These are phyloP conservation scores for Agarophyton chilense DNA, from an alignment of 23 red algal species.

Conservation along the genomic window DNA sequence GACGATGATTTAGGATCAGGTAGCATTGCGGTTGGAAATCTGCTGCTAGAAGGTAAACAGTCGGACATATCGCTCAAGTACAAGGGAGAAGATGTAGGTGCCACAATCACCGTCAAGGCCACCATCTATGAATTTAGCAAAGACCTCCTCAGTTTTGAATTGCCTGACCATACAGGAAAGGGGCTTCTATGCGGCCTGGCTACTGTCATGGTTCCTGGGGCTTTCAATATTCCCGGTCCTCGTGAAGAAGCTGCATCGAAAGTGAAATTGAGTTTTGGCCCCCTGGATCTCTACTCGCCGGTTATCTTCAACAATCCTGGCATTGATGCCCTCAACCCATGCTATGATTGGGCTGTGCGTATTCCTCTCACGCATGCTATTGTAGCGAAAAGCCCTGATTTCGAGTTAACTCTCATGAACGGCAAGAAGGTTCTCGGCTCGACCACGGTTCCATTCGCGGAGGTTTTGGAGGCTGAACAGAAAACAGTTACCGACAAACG, in stretches of 20 bases:
- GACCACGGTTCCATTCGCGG: not conserved
- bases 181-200: slow-evolving; percentile 15
- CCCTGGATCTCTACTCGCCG: not conserved
- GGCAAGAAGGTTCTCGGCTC: slow-evolving; percentile 28
- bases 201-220: slow-evolving; percentile 59
- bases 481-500: slow-evolving; percentile 1
- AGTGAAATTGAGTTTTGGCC: slow-evolving; percentile 17
- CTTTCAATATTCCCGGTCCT: slow-evolving; percentile 28
- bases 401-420: slow-evolving; percentile 51
- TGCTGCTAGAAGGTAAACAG: slow-evolving; percentile 3
- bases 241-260: slow-evolving; percentile 21
- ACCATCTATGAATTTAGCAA: slow-evolving; percentile 31
- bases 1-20: slow-evolving; percentile 60
- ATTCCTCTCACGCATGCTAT: slow-evolving; percentile 33
- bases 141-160: slow-evolving; percentile 27
- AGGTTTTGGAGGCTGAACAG: not conserved
- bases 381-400: not conserved
- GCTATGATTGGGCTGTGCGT: slow-evolving; percentile 46
- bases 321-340: slow-evolving; percentile 43
- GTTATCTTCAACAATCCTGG: slow-evolving; percentile 37
- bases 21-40: slow-evolving; percentile 49
- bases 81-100: slow-evolving; percentile 27
- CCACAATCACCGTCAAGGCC: slow-evolving; percentile 23
- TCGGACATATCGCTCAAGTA: slow-evolving; percentile 16
- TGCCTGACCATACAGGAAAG: slow-evolving; percentile 1